Evolutionary conservation across 2,329 filamentous ascomycete genomes (phyloP), one percentile per base, ranked within the genome.

Genomic region (Calonectria fujianensis): DNA sequence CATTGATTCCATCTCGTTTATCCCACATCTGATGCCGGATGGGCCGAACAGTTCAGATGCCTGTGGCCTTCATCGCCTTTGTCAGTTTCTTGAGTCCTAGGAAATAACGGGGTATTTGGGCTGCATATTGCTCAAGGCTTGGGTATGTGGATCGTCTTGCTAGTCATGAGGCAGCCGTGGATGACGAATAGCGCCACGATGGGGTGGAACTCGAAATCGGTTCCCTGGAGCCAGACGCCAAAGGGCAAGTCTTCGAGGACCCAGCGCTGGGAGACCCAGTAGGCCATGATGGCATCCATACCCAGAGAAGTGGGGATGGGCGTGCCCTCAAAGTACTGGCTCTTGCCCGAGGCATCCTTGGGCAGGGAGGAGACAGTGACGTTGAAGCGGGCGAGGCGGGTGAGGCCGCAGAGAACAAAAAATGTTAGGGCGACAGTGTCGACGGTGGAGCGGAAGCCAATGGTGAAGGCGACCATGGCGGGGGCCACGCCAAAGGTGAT

Each of bases 401-500:
- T 98, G 61, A 99, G 92, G 72, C 97, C 97, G 86, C 95, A 97
- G 67, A 99, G 94, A 57, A 98, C 96, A 86, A 98, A 99, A 86
- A 96, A 95, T 72, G 94, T 90, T 59, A 99, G 88, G 76, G 88
- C 89, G 70, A 98, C 81, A 82, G 97, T 96, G 87, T 99, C 97
- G 82, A 95, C 84, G 3, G 92, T 87, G 14, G 96, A 97, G 83
- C 96, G 96, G 76, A 98, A 87, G 80, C 97, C 97, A 80, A 99
- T 91, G 64, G 95, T 93, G 85, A 98, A 98, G 59, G 96, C 97
- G 52, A 94, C 93, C 64, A 93, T 93, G 59, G 97, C 96, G 37
- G 97, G 96, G 59, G 96, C 93, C 67, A 98, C 93, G 79, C 97
- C 97, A 83, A 99, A 99, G 20, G 97, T 98, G 82, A 99, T 95